These are phyloP conservation scores for Pharus latifolius DNA, from an alignment of 176 grass and related monocot genomes.

Conservation along the genomic window DNA sequence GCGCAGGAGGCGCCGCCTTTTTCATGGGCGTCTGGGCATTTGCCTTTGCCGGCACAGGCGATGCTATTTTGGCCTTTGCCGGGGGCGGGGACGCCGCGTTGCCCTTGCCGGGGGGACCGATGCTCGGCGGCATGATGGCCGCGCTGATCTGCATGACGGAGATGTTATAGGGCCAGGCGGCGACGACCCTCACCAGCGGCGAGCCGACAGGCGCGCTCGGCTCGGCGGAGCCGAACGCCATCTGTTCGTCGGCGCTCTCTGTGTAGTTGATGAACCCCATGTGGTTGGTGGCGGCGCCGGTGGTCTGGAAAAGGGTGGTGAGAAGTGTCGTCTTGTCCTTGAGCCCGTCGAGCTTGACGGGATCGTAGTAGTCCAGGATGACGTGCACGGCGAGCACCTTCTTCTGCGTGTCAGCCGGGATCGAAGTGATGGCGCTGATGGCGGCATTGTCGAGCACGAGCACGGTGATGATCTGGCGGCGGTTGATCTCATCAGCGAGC, in stretches of 20 bases:
- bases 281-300: conserved; percentile 25
- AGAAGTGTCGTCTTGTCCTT: conserved; percentile 42
- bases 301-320: conserved; percentile 48
- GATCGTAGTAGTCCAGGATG: conserved; percentile 75
- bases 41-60: too few relatives aligned
- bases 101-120: conserved; percentile 1
- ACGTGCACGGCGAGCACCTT: conserved; percentile 56
- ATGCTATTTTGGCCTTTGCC: too few relatives aligned
- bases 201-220: conserved; percentile 30
- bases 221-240: conserved; percentile 56
- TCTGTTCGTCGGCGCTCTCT: conserved; percentile 23
- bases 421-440: conserved; percentile 17
- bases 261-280: conserved; percentile 73
- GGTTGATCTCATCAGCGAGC: conserved; percentile 56
- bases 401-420: conserved; percentile 23
- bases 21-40: too few relatives aligned
- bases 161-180: conserved; percentile 55
- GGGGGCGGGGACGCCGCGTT: neutral
- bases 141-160: conserved; percentile 56
- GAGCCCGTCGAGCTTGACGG: conserved; percentile 32
- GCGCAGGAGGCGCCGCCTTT: too few relatives aligned
- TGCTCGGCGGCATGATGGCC: conserved; percentile 46
- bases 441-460: conserved; percentile 50
- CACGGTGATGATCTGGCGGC: conserved; percentile 64
- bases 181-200: conserved; percentile 35